Percentiles rank a stretch among this genome's conserved stretches.
phyloP scores from a whole-genome alignment of 768 basidiomycete genomes.

The Boletus reticuloceps region DNA sequence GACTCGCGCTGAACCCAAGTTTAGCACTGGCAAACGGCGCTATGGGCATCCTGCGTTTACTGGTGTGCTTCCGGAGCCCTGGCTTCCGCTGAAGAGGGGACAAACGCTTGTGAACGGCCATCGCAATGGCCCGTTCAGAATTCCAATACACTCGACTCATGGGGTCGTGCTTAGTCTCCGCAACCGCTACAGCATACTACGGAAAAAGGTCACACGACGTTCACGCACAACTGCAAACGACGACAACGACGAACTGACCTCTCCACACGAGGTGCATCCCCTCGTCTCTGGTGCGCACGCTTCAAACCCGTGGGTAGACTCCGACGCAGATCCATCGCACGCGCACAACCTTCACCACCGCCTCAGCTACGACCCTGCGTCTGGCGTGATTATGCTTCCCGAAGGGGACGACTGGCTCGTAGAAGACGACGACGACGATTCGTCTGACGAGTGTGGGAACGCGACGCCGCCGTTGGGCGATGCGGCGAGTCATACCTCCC shows the following conservation, averaged over 20 bases:
- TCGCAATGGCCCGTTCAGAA: constrained; percentile 33
- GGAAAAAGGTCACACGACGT: constrained; percentile 31
- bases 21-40: constrained; percentile 87
- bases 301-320: constrained; percentile 66
- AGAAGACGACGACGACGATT: constrained; percentile 40
- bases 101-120: constrained; percentile 65
- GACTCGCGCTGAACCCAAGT: constrained; percentile 2
- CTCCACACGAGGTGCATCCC: constrained; percentile 18
- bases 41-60: constrained; percentile 95
- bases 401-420: constrained; percentile 68
- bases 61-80: constrained; percentile 90
- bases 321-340: constrained; percentile 15
- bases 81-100: constrained; percentile 88
- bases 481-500: constrained; percentile 9
- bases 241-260: background rate
- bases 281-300: constrained; percentile 26
- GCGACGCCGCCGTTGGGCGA: constrained; percentile 25
- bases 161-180: constrained; percentile 83
- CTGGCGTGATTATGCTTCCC: constrained; percentile 86
- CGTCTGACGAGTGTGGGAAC: constrained; percentile 43
- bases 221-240: constrained; percentile 3
- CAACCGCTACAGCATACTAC: constrained; percentile 59
- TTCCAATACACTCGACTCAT: constrained; percentile 44
- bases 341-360: constrained; percentile 34
- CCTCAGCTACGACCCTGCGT: constrained; percentile 80